Evolutionary conservation across 345 rosid species (phyloP).

Genomic region (Boechera divaricarpa): DNA sequence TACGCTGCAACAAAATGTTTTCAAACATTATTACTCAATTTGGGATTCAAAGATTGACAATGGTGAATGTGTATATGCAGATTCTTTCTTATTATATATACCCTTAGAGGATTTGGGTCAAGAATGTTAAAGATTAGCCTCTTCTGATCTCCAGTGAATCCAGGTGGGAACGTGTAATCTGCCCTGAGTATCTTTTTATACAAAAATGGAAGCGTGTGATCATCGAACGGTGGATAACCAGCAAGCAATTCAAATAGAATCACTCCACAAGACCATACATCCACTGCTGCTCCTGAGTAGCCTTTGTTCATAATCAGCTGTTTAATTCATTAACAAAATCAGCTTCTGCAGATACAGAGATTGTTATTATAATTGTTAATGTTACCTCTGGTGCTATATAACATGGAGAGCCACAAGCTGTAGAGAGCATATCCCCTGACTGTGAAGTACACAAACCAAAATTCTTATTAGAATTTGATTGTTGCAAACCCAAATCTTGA

Average conservation of each 20-base stretch:
- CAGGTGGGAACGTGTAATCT: slow-evolving; percentile 64
- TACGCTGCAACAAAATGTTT: slow-evolving; percentile 55
- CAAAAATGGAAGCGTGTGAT: slow-evolving; percentile 66
- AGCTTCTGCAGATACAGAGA: slow-evolving; percentile 26
- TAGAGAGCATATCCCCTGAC: slow-evolving; percentile 83
- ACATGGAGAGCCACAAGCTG: slow-evolving; percentile 94
- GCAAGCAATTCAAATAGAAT: slow-evolving; percentile 85
- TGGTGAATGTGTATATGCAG: neutral
- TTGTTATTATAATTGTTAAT: neutral
- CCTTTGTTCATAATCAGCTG: slow-evolving; percentile 80
- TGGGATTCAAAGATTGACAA: neutral
- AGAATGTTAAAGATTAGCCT: slow-evolving; percentile 71
- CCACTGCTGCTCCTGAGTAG: slow-evolving; percentile 87
- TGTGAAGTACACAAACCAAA: slow-evolving; percentile 40
- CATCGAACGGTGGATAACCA: slow-evolving; percentile 78
- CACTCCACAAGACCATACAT: slow-evolving; percentile 94
- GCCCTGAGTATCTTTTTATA: slow-evolving; percentile 83
- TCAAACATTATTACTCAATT: neutral
- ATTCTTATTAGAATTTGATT: slow-evolving; percentile 23
- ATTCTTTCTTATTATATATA: slow-evolving; percentile 34
- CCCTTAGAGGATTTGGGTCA: slow-evolving; percentile 70
- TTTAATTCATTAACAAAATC: slow-evolving; percentile 22
- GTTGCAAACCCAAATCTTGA: neutral
- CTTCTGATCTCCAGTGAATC: slow-evolving; percentile 65
- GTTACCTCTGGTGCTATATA: slow-evolving; percentile 94